Percentiles rank a stretch among this genome's conserved stretches.
These are phyloP conservation scores for Annulohypoxylon bovei DNA, from an alignment of 495 filamentous ascomycete species.

Conservation along the genomic window DNA sequence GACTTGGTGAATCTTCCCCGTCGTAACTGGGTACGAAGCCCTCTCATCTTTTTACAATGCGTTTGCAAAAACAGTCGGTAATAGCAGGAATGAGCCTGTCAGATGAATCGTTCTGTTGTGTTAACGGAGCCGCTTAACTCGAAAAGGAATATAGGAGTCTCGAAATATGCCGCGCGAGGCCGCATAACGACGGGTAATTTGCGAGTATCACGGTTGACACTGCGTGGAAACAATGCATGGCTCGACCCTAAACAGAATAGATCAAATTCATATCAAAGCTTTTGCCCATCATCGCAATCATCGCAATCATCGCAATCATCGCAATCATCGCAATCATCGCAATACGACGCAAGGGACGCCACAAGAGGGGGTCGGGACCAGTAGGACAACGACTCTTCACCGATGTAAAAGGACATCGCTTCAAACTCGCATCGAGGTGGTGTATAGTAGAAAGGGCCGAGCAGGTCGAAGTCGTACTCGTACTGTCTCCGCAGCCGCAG, in stretches of 20 bases:
- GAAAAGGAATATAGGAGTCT: background rate
- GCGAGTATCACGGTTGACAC: background rate
- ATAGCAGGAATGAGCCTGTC: background rate
- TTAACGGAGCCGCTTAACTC: background rate
- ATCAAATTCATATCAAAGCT: background rate
- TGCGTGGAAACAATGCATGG: background rate
- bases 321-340: too few species aligned
- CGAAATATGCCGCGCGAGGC: background rate
- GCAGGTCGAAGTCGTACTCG: background rate
- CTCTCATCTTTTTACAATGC: background rate
- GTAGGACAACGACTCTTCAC: background rate
- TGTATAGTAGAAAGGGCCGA: constrained; percentile 16
- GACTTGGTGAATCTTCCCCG: background rate
- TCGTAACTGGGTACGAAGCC: background rate
- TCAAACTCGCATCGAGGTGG: constrained; percentile 9
- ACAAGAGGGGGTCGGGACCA: constrained; percentile 1
- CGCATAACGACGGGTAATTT: background rate
- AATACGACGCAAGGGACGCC: constrained; percentile 12
- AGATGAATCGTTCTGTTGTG: background rate
- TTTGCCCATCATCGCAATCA: background rate
- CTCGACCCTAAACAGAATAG: background rate
- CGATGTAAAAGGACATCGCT: constrained; percentile 29
- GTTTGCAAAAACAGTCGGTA: background rate
- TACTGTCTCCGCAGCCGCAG: background rate
- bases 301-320: too few species aligned